Conservation (phyloP, 2,329 filamentous ascomycete species). For the Geoglossum cookeanum region DNA sequence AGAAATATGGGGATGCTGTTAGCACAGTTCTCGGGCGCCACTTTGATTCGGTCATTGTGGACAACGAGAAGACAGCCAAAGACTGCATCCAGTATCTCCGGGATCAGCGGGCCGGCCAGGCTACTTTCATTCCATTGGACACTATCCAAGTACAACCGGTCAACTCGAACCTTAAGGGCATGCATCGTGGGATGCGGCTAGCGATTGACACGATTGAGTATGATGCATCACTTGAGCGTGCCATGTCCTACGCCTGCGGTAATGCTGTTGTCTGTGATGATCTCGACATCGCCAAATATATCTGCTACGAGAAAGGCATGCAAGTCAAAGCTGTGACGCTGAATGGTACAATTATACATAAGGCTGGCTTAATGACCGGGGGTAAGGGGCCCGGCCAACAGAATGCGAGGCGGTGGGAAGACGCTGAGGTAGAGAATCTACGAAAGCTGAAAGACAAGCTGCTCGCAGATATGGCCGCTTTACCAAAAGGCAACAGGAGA, state of each 20-base stretch:
- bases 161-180: slow-evolving; percentile 77
- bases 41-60: slow-evolving; percentile 87
- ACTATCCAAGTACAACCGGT: slow-evolving; percentile 90
- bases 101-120: slow-evolving; percentile 67
- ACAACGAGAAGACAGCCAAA: slow-evolving; percentile 82
- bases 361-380: slow-evolving; percentile 91
- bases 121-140: slow-evolving; percentile 90
- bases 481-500: slow-evolving; percentile 61
- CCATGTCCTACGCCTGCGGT: slow-evolving; percentile 86
- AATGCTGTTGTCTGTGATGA: slow-evolving; percentile 89
- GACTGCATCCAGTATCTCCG: slow-evolving; percentile 92
- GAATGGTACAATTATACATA: slow-evolving; percentile 93
- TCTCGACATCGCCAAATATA: slow-evolving; percentile 66
- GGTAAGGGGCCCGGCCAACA: slow-evolving; percentile 63
- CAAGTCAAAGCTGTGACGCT: slow-evolving; percentile 88
- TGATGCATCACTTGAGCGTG: slow-evolving; percentile 69
- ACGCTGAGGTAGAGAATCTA: slow-evolving; percentile 75
- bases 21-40: slow-evolving; percentile 81
- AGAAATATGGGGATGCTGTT: slow-evolving; percentile 87
- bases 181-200: slow-evolving; percentile 62
- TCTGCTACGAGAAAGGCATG: slow-evolving; percentile 69
- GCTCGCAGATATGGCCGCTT: slow-evolving; percentile 54
- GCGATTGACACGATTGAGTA: slow-evolving; percentile 96
- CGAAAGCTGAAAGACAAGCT: slow-evolving; percentile 56
- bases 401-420: slow-evolving; percentile 68